phyloP scores from a whole-genome alignment of 2,329 filamentous ascomycete genomes.

The Penicillium oxalicum region DNA sequence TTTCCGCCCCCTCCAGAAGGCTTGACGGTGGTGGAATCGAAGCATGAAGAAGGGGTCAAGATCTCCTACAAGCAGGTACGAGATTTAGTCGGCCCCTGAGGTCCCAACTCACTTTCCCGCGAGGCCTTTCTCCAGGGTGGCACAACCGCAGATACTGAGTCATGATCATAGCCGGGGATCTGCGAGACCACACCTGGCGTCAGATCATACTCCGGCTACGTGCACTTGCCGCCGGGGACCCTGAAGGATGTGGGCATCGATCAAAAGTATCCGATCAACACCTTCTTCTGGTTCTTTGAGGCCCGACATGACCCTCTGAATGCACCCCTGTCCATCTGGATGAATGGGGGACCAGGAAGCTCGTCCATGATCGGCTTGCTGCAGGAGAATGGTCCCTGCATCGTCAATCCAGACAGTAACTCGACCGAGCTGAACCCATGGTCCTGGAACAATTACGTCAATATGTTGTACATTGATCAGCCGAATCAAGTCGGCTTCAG shows the following conservation, averaged over 20 bases:
- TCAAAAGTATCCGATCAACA: conserved; percentile 55
- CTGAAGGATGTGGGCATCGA: conserved; percentile 34
- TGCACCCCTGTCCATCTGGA: conserved; percentile 56
- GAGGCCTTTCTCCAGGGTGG: neutral
- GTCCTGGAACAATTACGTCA: conserved; percentile 59
- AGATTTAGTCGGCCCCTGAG: neutral
- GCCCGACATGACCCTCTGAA: conserved; percentile 47
- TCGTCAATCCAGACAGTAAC: conserved; percentile 48
- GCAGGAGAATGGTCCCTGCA: conserved; percentile 50
- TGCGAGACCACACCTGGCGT: conserved; percentile 55
- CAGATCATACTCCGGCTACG: conserved; percentile 55
- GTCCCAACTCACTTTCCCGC: too few species aligned
- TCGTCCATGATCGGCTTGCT: conserved; percentile 54
- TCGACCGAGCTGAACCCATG: conserved; percentile 51
- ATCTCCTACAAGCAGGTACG: conserved; percentile 45
- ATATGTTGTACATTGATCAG: conserved; percentile 67
- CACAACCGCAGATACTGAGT: neutral
- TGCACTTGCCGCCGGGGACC: conserved; percentile 49
- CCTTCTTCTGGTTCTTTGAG: conserved; percentile 63
- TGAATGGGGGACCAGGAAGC: conserved; percentile 57
- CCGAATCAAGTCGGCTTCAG: conserved; percentile 56
- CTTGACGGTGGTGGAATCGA: conserved; percentile 39
- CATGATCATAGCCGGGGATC: conserved; percentile 36
- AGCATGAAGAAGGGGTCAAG: conserved; percentile 38
- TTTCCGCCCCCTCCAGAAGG: conserved; percentile 40